Evolutionary conservation across 176 grass and related monocot species (phyloP).

Genomic region (Eremochloa ophiuroides): DNA sequence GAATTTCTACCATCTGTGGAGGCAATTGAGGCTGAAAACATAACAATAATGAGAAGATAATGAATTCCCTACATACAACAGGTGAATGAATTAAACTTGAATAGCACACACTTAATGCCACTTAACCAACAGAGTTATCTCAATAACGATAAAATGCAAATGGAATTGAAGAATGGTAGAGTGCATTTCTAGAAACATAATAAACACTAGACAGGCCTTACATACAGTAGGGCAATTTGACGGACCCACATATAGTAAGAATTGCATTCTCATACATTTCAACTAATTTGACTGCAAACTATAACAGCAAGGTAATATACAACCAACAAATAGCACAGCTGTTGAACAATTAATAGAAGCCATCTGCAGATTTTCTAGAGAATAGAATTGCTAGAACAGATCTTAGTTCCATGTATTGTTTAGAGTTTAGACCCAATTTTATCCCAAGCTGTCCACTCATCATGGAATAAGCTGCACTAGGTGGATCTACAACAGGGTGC

Average conservation of each 20-base stretch:
- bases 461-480: not conserved
- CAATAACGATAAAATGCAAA: not conserved
- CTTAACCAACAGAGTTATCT: not conserved
- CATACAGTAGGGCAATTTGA: not conserved
- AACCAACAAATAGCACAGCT: not conserved
- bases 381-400: not conserved
- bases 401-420: not conserved
- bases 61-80: not conserved
- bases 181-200: conserved; percentile 8
- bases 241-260: not conserved
- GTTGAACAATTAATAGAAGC: not conserved
- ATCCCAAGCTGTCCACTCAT: not conserved
- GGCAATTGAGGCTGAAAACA: conserved; percentile 76
- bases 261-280: not conserved
- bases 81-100: not conserved
- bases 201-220: not conserved
- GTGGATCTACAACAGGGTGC: not conserved
- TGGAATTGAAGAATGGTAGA: not conserved
- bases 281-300: not conserved
- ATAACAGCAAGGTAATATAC: not conserved
- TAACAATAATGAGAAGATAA: conserved; percentile 3
- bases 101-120: not conserved
- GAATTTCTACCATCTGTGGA: conserved; percentile 62
- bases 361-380: not conserved
- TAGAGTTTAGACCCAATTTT: not conserved